Conservation (phyloP, 352 stramenopile genomes). For the Globisporangium lucens region DNA sequence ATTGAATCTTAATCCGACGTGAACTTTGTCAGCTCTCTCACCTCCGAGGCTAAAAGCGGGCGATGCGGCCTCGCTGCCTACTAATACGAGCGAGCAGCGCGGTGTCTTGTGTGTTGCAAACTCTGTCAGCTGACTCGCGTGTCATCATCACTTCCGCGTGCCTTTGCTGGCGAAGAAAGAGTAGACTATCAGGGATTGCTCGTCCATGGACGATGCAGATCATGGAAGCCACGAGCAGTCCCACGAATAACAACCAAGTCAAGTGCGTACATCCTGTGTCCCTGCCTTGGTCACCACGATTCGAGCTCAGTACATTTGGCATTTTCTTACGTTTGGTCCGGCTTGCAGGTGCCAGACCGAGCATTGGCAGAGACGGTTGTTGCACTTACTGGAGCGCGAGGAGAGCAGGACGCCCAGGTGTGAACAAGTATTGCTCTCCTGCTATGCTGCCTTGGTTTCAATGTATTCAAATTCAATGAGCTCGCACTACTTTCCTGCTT, state of each 20-base stretch:
- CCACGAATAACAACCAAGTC: not conserved
- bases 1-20: not conserved
- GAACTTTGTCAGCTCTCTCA: not conserved
- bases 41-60: not conserved
- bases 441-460: no score
- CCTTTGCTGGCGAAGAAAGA: not conserved
- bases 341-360: slow-evolving; percentile 17
- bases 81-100: not conserved
- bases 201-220: not conserved
- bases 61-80: not conserved
- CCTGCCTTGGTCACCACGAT: not conserved
- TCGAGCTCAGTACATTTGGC: not conserved
- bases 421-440: not conserved
- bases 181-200: not conserved
- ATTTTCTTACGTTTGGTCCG: not conserved
- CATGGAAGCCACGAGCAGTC: slow-evolving; percentile 2
- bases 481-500: not conserved
- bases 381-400: slow-evolving; percentile 26
- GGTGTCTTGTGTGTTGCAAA: not conserved
- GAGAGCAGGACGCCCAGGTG: slow-evolving; percentile 22
- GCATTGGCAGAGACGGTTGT: slow-evolving; percentile 21
- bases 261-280: not conserved
- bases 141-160: not conserved
- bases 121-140: not conserved
- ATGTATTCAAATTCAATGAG: no score